A percentile compares a stretch with the other conserved stretches of the same genome.
Conservation (phyloP, 805 yeast genomes). For the Candida yuanshanica region DNA sequence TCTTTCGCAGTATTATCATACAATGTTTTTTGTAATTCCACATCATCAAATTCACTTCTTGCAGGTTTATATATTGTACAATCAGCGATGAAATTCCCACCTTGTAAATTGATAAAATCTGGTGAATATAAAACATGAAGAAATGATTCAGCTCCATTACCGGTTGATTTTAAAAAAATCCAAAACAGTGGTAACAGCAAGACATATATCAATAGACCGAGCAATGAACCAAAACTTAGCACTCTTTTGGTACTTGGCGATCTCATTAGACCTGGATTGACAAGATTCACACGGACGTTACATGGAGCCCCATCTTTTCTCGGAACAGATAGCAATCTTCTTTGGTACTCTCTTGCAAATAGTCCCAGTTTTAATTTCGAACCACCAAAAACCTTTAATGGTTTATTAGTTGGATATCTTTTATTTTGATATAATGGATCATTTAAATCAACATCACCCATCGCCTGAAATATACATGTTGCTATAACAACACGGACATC, state of each 20-base stretch:
- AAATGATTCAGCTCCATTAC: constrained; percentile 75
- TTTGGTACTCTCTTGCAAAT: constrained; percentile 76
- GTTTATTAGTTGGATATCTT: constrained; percentile 52
- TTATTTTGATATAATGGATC: constrained; percentile 60
- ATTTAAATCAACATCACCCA: constrained; percentile 57
- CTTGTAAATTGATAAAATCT: constrained; percentile 50
- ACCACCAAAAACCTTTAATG: constrained; percentile 77
- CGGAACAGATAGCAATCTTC: constrained; percentile 49
- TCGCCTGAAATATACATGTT: constrained; percentile 70
- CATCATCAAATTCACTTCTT: constrained; percentile 60
- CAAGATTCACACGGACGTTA: constrained; percentile 65
- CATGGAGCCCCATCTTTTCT: constrained; percentile 68
- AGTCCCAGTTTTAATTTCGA: constrained; percentile 73
- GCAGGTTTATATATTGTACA: constrained; percentile 52
- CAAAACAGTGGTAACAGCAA: constrained; percentile 78
- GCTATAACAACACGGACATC: constrained; percentile 83
- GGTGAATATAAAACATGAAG: constrained; percentile 70
- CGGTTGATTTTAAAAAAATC: constrained; percentile 69
- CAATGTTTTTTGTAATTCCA: constrained; percentile 51
- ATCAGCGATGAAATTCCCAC: constrained; percentile 71
- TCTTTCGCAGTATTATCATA: constrained; percentile 55
- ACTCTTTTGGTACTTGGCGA: constrained; percentile 80
- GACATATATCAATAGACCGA: constrained; percentile 58
- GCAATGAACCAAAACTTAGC: constrained; percentile 66
- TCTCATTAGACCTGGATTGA: constrained; percentile 91